Evolutionary conservation across 768 basidiomycete species (phyloP), one percentile per base, ranked within the genome.

Genomic region (Nidularia pulvinata): DNA sequence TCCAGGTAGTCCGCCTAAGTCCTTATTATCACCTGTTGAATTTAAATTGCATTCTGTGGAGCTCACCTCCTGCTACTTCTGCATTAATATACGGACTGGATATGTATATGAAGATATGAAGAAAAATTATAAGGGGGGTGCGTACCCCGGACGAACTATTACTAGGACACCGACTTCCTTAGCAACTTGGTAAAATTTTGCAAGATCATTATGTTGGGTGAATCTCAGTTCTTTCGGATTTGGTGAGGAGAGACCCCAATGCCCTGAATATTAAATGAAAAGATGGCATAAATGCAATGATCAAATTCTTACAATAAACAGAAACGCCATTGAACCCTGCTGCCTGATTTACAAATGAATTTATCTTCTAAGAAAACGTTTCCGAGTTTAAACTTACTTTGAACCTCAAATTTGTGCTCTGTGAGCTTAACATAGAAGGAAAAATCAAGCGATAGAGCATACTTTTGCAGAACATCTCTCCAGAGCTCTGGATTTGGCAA

Each of bases 211-310:
- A 62, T 80, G 86, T 50, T 77, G 78, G 42, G 78, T 67, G 60
- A 88, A 87, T 54, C 85, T 80, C 19, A 88, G 57, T 3, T 80
- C 74, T 32, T 77, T 80, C 4, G 78, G 72, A 4, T 84, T 79
- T 2, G 87, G 87, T 51, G 88, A 81, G 7, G 81, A 75, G 16
- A 87, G 60, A 13, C 77, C 87, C 87, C 86, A 86, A 55, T 88
- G 86, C 48, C 81, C 79, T 68, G n/a, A 62, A 54, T 33, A 57
- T 35, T 46, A 32, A 47, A 33, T 33, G 19, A 36, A 42, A 1
- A 35, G 64, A 68, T 60, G 66, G 68, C 36, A 58, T 63, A 33
- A 70, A 22, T 44, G 4, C 10, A 70, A 51, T 75, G 78, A 48
- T 79, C 32, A 64, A 67, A 61, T 61, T 70, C 62, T 66, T 68